Evolutionary conservation across 306 rosid species (phyloP), one percentile per base, ranked within the genome.

Genomic region (Quercus aquifolioides): DNA sequence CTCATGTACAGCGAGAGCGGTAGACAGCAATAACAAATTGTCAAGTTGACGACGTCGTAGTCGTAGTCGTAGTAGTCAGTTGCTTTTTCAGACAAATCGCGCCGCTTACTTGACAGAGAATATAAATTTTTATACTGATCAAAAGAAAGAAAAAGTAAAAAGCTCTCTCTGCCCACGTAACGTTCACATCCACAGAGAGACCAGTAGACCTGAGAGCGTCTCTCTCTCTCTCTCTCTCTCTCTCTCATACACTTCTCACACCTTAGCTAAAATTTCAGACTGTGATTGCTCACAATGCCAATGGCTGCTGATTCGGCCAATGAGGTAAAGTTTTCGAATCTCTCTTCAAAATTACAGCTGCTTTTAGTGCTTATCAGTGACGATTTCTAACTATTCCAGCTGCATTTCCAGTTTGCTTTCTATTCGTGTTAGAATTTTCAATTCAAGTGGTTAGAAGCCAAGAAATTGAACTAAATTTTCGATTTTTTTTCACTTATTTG

Each of bases 221-320:
- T 18, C 51, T 58, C 67, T 76, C 67, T 60, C 75, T 35, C 79
- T 65, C 26, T 76, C 73, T 72, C 76, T 58, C 33, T n/a, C 73
- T 69, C 46, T 57, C 46, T 1, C 19, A 4, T 8, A 0, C 3
- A 4, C 55, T 49, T 65, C 75, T 70, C 75, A 11, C 33, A 19
- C 41, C n/a, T 26, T 7, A 54, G 69, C 10, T 4, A 51, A 59
- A 70, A 28, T 28, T 26, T 41, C 49, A 31, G 71, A 49, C 74
- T 38, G 1, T 49, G 54, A 12, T 41, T 41, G 5, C 54, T 75
- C 68, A 56, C 70, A 51, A 80, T 38, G 31, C 81, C 81, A 78
- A 88, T 87, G 94, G 85, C 91, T 3, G 64, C 80, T 11, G 78
- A 82, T 84, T 79, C 78, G 59, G 82, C 83, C 25, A 74, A 18